phyloP scores from a whole-genome alignment of 495 filamentous ascomycete genomes.

The Aspergillus asperescens region DNA sequence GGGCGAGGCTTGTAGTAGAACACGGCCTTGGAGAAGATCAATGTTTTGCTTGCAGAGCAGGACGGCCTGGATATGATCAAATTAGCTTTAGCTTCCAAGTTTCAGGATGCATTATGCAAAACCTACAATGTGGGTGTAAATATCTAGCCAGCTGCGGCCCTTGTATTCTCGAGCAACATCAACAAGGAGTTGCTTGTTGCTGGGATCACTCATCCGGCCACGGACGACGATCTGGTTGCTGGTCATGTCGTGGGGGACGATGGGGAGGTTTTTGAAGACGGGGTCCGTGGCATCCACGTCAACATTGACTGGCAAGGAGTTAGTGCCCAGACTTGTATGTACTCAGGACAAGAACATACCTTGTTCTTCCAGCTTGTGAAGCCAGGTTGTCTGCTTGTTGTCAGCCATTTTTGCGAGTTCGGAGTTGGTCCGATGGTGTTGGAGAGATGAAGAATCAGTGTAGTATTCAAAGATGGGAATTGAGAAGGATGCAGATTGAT shows the following conservation, averaged over 20 bases:
- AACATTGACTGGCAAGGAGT: slow-evolving; percentile 29
- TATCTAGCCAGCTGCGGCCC: slow-evolving; percentile 35
- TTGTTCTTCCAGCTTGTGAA: slow-evolving; percentile 10
- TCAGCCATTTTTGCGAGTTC: background rate
- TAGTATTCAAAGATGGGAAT: too few relatives aligned
- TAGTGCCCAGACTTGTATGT: background rate
- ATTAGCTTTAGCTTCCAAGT: too few relatives aligned
- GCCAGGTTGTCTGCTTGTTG: background rate
- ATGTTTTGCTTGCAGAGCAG: slow-evolving; percentile 41
- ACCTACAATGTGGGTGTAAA: slow-evolving; percentile 36
- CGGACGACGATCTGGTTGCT: slow-evolving; percentile 42
- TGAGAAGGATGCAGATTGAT: too few relatives aligned
- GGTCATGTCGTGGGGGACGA: slow-evolving; percentile 37
- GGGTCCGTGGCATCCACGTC: slow-evolving; percentile 44
- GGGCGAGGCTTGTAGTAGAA: slow-evolving; percentile 35
- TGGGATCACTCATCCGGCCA: slow-evolving; percentile 30
- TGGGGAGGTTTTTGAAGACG: slow-evolving; percentile 28
- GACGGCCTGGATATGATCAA: too few relatives aligned
- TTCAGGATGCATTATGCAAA: too few relatives aligned
- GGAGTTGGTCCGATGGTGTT: background rate
- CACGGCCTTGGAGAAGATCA: slow-evolving; percentile 34
- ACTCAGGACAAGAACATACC: background rate
- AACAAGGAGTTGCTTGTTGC: slow-evolving; percentile 32
- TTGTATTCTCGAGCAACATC: slow-evolving; percentile 33
- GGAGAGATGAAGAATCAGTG: background rate